Evolutionary conservation across 441 rosid genomes (phyloP).

Genomic region (Gossypium davidsonii): DNA sequence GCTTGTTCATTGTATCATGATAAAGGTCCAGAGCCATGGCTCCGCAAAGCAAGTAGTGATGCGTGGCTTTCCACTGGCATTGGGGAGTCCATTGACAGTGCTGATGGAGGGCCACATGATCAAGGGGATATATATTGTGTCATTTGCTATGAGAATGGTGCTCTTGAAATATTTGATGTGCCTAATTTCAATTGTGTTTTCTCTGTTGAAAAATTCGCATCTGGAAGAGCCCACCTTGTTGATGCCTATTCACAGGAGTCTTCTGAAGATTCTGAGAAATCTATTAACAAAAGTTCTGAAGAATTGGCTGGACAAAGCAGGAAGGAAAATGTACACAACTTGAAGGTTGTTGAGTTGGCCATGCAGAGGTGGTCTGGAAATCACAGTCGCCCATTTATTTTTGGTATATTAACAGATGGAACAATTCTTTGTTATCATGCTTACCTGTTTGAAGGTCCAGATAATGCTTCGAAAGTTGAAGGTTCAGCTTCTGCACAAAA

Average conservation of each 20-base stretch:
- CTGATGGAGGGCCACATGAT: constrained; percentile 75
- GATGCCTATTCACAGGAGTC: constrained; percentile 49
- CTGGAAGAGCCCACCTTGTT: constrained; percentile 72
- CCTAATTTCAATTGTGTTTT: constrained; percentile 80
- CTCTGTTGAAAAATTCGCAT: constrained; percentile 73
- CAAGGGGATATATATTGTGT: constrained; percentile 92
- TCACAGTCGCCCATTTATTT: constrained; percentile 83
- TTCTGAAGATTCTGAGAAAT: constrained; percentile 35
- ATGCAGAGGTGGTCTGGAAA: constrained; percentile 93
- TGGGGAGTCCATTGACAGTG: constrained; percentile 76
- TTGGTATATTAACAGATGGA: constrained; percentile 90
- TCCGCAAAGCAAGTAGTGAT: constrained; percentile 87
- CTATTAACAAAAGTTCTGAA: constrained; percentile 37
- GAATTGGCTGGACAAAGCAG: constrained; percentile 48
- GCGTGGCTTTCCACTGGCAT: constrained; percentile 96
- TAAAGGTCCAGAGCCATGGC: constrained; percentile 94
- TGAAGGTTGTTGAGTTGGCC: constrained; percentile 80
- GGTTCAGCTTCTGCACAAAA: constrained; percentile 42
- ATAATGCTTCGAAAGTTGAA: constrained; percentile 52
- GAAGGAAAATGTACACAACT: constrained; percentile 52
- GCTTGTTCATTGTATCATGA: constrained; percentile 94
- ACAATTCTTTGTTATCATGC: constrained; percentile 94
- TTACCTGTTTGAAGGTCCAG: constrained; percentile 73
- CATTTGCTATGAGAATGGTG: constrained; percentile 77
- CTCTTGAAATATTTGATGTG: constrained; percentile 90